These are phyloP conservation scores for Podospora didyma DNA, from an alignment of 495 filamentous ascomycete species.

Conservation along the genomic window DNA sequence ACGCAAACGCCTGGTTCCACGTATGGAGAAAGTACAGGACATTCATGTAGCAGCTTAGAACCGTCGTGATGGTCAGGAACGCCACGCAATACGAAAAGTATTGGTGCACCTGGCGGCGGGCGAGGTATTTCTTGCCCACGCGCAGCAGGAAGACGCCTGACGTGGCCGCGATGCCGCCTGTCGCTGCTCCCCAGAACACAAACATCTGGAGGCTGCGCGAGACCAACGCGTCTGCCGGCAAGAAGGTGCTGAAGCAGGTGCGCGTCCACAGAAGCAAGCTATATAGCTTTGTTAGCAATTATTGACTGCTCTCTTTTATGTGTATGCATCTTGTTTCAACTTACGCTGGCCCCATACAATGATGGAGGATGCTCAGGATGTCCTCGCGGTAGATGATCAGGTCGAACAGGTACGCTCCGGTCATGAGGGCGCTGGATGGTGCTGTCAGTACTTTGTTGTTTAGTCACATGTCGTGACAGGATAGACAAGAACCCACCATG, in stretches of 20 bases:
- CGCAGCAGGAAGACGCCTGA: not conserved
- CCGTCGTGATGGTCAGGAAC: not conserved
- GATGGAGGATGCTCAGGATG: not conserved
- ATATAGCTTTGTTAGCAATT: too few relatives aligned
- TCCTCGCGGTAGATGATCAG: slow-evolving; percentile 3
- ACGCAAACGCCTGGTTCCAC: not conserved
- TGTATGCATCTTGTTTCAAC: too few relatives aligned
- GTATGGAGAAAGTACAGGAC: slow-evolving; percentile 1
- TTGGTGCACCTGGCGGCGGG: not conserved
- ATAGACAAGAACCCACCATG: not conserved
- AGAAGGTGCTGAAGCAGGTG: not conserved
- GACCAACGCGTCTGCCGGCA: not conserved
- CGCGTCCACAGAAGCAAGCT: not conserved
- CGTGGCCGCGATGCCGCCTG: not conserved
- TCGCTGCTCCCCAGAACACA: not conserved
- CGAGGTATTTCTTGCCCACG: not conserved
- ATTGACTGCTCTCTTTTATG: too few relatives aligned
- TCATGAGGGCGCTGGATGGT: not conserved
- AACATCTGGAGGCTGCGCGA: slow-evolving; percentile 2
- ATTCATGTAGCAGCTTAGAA: slow-evolving; percentile 2
- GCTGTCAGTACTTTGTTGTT: not conserved
- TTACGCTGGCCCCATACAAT: not conserved
- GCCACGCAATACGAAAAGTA: not conserved
- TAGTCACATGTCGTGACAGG: too few relatives aligned
- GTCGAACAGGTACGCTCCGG: not conserved